Evolutionary conservation across 75 land plant genomes (phyloP).

Genomic region (Chamaecyparis obtusa): DNA sequence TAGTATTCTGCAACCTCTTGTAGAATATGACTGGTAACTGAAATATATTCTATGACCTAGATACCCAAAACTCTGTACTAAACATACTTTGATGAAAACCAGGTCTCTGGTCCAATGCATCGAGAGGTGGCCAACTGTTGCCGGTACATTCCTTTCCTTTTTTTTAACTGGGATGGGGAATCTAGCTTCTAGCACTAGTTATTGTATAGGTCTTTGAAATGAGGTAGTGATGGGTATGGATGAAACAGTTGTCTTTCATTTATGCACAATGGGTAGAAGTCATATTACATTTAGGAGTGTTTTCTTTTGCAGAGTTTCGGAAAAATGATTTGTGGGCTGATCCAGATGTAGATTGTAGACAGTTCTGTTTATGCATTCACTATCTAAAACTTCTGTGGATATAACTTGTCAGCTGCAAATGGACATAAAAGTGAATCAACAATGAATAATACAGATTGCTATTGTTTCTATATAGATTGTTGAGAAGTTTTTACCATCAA

Average conservation of each 20-base stretch:
- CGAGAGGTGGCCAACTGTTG: conserved; percentile 98
- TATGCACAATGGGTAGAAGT: not conserved
- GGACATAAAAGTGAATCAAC: not conserved
- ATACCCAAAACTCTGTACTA: not conserved
- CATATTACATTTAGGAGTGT: not conserved
- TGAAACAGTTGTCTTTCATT: not conserved
- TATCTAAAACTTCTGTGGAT: not conserved
- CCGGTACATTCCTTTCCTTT: conserved; percentile 37
- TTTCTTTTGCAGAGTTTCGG: not conserved
- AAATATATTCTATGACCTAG: not conserved
- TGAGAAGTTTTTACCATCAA: no score
- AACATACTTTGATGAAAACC: conserved; percentile 8
- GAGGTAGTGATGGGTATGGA: no score
- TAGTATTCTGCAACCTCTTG: not conserved
- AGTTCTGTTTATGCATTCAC: not conserved
- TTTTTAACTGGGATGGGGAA: not conserved
- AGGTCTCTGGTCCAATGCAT: conserved; percentile 99
- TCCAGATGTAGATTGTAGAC: not conserved
- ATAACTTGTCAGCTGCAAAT: not conserved
- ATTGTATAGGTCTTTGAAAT: not conserved
- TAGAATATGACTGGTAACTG: not conserved
- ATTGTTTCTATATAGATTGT: no score
- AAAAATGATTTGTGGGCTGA: not conserved
- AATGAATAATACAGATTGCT: no score
- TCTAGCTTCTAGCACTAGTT: not conserved